Conservation (phyloP, 2,329 filamentous ascomycete species). For the Coniella vitis region DNA sequence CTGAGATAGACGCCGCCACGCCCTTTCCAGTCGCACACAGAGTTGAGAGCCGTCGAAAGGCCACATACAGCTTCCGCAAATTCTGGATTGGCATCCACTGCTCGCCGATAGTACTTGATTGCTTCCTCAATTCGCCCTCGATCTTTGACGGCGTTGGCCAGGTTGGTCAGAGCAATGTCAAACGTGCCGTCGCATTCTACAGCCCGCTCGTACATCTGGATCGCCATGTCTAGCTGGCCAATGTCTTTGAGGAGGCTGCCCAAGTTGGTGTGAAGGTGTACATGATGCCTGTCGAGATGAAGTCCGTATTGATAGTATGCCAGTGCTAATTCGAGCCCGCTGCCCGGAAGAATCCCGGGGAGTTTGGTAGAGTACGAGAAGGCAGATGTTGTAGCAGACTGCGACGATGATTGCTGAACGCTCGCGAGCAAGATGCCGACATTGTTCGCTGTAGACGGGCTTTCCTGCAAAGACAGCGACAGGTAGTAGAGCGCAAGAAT, state of each 20-base stretch:
- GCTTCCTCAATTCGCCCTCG: slow-evolving; percentile 88
- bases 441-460: slow-evolving; percentile 96
- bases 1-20: slow-evolving; percentile 78
- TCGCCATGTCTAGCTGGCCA: slow-evolving; percentile 82
- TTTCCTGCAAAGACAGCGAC: slow-evolving; percentile 87
- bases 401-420: slow-evolving; percentile 63
- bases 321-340: slow-evolving; percentile 79
- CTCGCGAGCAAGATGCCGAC: slow-evolving; percentile 95
- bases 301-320: slow-evolving; percentile 95
- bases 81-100: slow-evolving; percentile 84
- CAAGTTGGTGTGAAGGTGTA: slow-evolving; percentile 93
- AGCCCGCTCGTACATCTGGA: slow-evolving; percentile 94
- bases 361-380: slow-evolving; percentile 38
- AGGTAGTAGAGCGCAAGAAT: slow-evolving; percentile 94
- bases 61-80: slow-evolving; percentile 97
- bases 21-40: slow-evolving; percentile 89
- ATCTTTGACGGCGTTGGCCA: slow-evolving; percentile 97
- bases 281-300: slow-evolving; percentile 77
- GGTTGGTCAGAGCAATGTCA: slow-evolving; percentile 91
- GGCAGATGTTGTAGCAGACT: slow-evolving; percentile 21
- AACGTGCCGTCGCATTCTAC: slow-evolving; percentile 90
- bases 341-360: slow-evolving; percentile 77
- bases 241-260: slow-evolving; percentile 95
- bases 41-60: slow-evolving; percentile 88
- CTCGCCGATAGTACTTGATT: slow-evolving; percentile 84